Evolutionary conservation across 768 basidiomycete genomes (phyloP).

Genomic region (Scleroderma citrinum): DNA sequence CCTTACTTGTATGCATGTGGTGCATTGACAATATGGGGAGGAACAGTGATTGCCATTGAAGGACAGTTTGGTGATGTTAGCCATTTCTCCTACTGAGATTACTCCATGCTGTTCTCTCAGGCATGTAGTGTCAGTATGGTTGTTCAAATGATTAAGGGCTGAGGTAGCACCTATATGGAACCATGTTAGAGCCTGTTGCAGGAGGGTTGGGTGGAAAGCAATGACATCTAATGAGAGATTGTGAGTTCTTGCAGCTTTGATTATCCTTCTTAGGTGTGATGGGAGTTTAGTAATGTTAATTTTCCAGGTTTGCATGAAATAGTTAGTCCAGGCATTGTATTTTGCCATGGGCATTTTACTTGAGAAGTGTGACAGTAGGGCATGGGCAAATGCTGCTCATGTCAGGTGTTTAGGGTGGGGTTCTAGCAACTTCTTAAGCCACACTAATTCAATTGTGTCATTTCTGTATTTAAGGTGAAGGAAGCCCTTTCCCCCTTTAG

Average conservation of each 20-base stretch:
- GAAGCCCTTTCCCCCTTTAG: not conserved
- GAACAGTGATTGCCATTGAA: not conserved
- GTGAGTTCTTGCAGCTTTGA: not conserved
- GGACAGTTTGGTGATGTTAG: fast-evolving
- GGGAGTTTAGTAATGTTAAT: not conserved
- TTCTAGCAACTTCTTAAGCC: not conserved
- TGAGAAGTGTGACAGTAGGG: not conserved
- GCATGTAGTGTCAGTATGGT: not conserved
- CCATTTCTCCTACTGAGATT: not conserved
- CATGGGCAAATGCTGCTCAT: not conserved
- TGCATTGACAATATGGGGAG: not conserved
- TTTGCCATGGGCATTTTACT: not conserved
- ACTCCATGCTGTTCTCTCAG: not conserved
- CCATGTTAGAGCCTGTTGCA: not conserved
- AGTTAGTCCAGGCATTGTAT: not conserved
- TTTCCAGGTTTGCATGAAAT: not conserved
- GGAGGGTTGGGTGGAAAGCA: not conserved
- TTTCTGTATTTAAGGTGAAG: not conserved
- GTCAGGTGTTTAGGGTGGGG: not conserved
- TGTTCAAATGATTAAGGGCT: not conserved
- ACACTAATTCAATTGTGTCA: not conserved
- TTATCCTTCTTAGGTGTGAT: not conserved
- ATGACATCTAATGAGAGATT: not conserved
- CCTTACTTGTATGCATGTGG: not conserved
- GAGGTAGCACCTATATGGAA: not conserved